Percentiles rank a stretch among this genome's conserved stretches.
Evolutionary conservation across 2,329 filamentous ascomycete species (phyloP).

Genomic region (Aspergillus sergii): DNA sequence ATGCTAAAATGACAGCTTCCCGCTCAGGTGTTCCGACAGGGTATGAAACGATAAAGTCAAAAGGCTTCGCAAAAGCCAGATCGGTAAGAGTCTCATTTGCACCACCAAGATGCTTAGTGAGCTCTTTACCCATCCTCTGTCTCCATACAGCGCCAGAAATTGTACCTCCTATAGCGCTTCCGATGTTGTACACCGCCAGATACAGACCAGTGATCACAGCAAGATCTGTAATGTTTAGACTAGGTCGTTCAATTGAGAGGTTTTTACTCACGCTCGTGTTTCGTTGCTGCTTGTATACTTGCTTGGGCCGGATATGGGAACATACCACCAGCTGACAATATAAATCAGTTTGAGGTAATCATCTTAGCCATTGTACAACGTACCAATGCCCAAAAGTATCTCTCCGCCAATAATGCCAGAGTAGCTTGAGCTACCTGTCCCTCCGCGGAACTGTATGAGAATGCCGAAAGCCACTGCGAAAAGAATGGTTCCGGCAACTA

Average conservation of each 20-base stretch:
- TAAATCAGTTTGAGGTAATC: not conserved
- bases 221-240: slow-evolving; percentile 45
- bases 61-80: slow-evolving; percentile 46
- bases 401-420: slow-evolving; percentile 65
- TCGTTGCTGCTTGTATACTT: slow-evolving; percentile 54
- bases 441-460: slow-evolving; percentile 65
- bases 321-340: slow-evolving; percentile 55
- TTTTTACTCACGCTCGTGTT: slow-evolving; percentile 47
- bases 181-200: slow-evolving; percentile 65
- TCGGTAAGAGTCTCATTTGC: slow-evolving; percentile 39
- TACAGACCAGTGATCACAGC: slow-evolving; percentile 67
- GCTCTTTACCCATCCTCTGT: slow-evolving; percentile 55
- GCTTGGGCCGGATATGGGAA: slow-evolving; percentile 59
- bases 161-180: slow-evolving; percentile 61
- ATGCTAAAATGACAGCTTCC: slow-evolving; percentile 47
- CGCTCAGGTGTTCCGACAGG: slow-evolving; percentile 50
- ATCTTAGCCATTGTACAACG: slow-evolving; percentile 4
- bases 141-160: slow-evolving; percentile 67
- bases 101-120: slow-evolving; percentile 45
- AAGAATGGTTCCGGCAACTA: slow-evolving; percentile 60
- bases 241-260: too few species aligned
- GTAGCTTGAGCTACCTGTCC: slow-evolving; percentile 45
- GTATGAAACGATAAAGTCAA: slow-evolving; percentile 39
- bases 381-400: slow-evolving; percentile 61
- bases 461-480: slow-evolving; percentile 69